phyloP scores from a whole-genome alignment of 352 stramenopile genomes.

The Globisporangium middletonii region DNA sequence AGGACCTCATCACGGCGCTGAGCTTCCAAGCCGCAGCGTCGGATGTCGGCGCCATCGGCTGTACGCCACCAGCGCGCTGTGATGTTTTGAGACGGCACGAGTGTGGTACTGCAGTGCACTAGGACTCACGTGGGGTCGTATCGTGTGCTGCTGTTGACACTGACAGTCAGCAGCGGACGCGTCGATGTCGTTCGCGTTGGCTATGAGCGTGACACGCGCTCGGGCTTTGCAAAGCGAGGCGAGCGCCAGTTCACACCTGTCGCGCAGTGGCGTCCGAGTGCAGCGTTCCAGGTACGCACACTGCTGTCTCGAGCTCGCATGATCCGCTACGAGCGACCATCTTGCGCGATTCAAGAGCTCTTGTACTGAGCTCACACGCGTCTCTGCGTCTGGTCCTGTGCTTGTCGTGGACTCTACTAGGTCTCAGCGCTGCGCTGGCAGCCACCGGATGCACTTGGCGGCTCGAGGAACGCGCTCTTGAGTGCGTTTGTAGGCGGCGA shows the following conservation, averaged over 20 bases:
- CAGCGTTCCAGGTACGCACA: slow-evolving; percentile 1
- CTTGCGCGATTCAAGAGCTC: not conserved
- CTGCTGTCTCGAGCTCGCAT: not conserved
- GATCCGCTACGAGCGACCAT: no score
- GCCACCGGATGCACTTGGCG: not conserved
- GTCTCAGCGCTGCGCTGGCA: slow-evolving; percentile 13
- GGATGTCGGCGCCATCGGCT: slow-evolving; percentile 29
- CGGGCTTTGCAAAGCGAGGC: slow-evolving; percentile 1
- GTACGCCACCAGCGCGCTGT: slow-evolving; percentile 15
- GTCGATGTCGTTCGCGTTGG: slow-evolving; percentile 9
- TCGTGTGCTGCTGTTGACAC: not conserved
- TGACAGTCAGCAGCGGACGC: slow-evolving; percentile 2
- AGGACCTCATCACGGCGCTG: slow-evolving; percentile 23
- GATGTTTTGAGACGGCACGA: not conserved
- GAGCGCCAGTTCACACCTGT: not conserved
- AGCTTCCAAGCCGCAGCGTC: slow-evolving; percentile 13
- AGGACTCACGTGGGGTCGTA: not conserved
- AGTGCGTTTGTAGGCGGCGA: slow-evolving; percentile 1
- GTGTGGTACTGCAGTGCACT: not conserved
- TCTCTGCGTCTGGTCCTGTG: not conserved
- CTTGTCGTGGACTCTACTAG: slow-evolving; percentile 1
- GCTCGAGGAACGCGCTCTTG: not conserved
- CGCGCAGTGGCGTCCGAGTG: not conserved
- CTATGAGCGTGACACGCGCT: slow-evolving; percentile 1
- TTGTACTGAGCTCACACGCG: not conserved